These are phyloP conservation scores for Capsicum pubescens DNA, from an alignment of 257 asterid genomes.

Conservation along the genomic window DNA sequence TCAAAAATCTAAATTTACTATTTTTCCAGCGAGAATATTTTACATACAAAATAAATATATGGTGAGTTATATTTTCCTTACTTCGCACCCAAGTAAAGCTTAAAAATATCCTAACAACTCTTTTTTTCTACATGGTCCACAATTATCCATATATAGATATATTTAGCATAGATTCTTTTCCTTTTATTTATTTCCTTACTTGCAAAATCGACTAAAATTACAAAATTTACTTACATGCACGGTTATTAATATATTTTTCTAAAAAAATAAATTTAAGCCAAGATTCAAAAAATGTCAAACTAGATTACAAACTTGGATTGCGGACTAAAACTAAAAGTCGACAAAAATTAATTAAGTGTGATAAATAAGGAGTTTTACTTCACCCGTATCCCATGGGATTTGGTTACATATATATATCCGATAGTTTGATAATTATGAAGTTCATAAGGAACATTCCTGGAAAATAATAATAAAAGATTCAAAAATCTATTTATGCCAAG, in stretches of 20 bases:
- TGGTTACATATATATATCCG: neutral
- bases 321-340: neutral
- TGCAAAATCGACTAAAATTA: neutral
- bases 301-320: neutral
- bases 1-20: neutral
- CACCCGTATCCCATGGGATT: neutral
- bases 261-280: neutral
- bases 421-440: conserved; percentile 2
- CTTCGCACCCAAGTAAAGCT: neutral
- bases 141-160: conserved; percentile 16
- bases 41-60: neutral
- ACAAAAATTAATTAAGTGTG: neutral
- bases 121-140: neutral
- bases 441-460: neutral
- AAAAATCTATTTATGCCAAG: conserved; percentile 5
- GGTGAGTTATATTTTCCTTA: neutral
- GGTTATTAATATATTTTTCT: neutral
- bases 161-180: neutral
- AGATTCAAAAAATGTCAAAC: neutral
- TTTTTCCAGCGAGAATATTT: neutral
- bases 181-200: neutral
- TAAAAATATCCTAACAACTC: neutral
- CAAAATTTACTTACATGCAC: neutral
- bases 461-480: neutral
- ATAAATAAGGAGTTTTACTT: conserved; percentile 1